Conservation (phyloP, 73 alveolate species). For the Stentor roeselii region DNA sequence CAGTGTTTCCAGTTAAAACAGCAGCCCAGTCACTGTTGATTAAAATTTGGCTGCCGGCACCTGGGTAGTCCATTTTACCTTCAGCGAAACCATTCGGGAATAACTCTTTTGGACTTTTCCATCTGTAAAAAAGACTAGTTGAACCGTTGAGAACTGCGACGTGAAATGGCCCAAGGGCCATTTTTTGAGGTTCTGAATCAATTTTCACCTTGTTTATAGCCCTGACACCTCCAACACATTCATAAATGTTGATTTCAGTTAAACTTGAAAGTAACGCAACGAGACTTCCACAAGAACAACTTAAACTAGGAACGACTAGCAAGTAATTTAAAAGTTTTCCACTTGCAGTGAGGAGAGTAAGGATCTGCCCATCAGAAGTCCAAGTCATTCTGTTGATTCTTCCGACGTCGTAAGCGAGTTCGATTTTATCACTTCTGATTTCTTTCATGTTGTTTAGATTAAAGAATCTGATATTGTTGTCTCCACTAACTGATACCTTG, state of each 20-base stretch:
- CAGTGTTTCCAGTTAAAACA: conserved; percentile 82
- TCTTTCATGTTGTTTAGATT: conserved; percentile 77
- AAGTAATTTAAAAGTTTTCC: conserved; percentile 71
- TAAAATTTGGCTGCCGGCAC: conserved; percentile 72
- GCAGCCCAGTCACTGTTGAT: conserved; percentile 89
- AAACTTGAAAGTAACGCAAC: conserved; percentile 67
- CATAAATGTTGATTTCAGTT: conserved; percentile 62
- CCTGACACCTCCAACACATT: conserved; percentile 26
- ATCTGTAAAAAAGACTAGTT: conserved; percentile 77
- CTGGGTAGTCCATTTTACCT: conserved; percentile 79
- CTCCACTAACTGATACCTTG: conserved; percentile 93
- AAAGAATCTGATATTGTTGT: conserved; percentile 70
- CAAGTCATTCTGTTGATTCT: conserved; percentile 82
- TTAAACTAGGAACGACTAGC: conserved; percentile 71
- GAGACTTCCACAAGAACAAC: conserved; percentile 47
- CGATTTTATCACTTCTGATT: conserved; percentile 43
- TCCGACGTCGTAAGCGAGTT: conserved; percentile 53
- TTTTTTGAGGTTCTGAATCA: conserved; percentile 45
- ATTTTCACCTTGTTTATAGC: conserved; percentile 17
- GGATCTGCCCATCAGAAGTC: conserved; percentile 94
- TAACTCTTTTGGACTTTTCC: conserved; percentile 50
- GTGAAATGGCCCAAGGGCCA: conserved; percentile 73
- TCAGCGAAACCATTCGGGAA: conserved; percentile 39
- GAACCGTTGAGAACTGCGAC: conserved; percentile 85
- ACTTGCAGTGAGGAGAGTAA: conserved; percentile 74